Evolutionary conservation across 1,284 basidiomycete genomes (phyloP).

Genomic region (Ceratobasidium sp.): DNA sequence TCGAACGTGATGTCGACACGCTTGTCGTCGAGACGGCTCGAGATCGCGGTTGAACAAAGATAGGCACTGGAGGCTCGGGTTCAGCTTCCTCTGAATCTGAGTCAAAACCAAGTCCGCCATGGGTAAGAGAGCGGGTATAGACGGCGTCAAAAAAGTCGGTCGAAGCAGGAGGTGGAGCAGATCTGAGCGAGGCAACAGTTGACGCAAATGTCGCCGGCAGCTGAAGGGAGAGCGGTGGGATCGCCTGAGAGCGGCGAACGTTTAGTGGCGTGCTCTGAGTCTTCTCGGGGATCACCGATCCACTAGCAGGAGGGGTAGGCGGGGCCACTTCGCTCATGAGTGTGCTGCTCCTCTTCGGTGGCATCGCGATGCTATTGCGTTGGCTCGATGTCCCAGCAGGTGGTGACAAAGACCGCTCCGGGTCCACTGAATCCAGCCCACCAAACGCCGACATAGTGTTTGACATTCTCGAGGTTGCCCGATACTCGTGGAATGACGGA

Average conservation of each 20-base stretch:
- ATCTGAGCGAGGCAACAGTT: conserved; percentile 21
- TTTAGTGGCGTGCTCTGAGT: conserved; percentile 9
- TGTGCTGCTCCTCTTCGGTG: conserved; percentile 5
- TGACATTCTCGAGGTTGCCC: conserved; percentile 12
- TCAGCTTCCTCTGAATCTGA: conserved; percentile 25
- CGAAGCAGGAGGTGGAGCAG: conserved; percentile 29
- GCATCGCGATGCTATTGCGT: conserved; percentile 10
- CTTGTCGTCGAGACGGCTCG: conserved; percentile 26
- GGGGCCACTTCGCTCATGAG: conserved; percentile 8
- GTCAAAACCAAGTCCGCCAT: conserved; percentile 25
- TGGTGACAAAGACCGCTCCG: neutral
- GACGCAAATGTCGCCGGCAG: conserved; percentile 23
- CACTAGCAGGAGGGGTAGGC: neutral
- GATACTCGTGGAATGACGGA: conserved; percentile 27
- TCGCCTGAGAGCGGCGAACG: conserved; percentile 21
- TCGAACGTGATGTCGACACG: neutral
- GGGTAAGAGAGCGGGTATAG: conserved; percentile 13
- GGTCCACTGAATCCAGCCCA: neutral
- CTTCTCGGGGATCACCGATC: neutral
- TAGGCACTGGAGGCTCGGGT: conserved; percentile 10
- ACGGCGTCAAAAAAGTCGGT: conserved; percentile 36
- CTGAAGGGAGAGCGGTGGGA: conserved; percentile 17
- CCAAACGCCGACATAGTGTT: conserved; percentile 29
- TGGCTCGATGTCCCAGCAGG: neutral
- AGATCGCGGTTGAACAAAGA: conserved; percentile 24